Conservation (phyloP, 2,329 filamentous ascomycete genomes). For the Talaromyces sp. region DNA sequence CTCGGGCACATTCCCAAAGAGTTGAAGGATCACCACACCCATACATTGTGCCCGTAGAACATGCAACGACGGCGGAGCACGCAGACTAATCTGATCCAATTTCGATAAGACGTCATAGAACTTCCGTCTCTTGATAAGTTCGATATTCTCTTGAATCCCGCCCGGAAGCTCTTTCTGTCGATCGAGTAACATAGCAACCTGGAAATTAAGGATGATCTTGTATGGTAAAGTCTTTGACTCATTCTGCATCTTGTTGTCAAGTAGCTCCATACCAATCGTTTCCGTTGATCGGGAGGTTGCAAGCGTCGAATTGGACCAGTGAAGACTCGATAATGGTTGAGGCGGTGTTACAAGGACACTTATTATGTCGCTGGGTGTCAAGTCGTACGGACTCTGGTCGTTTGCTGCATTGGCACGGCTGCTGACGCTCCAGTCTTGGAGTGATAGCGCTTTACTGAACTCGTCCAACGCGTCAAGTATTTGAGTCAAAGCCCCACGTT, state of each 20-base stretch:
- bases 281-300: background rate
- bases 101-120: background rate
- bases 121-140: conserved; percentile 1
- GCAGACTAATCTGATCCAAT: background rate
- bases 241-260: background rate
- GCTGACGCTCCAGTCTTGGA: background rate
- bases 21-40: conserved; percentile 10
- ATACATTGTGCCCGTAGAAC: conserved; percentile 14
- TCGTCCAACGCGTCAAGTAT: background rate
- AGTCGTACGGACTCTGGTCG: background rate
- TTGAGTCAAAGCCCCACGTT: background rate
- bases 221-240: background rate
- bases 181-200: conserved; percentile 10
- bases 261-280: background rate
- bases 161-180: background rate
- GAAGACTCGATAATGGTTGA: background rate
- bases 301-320: background rate
- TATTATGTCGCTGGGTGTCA: conserved; percentile 11
- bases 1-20: conserved; percentile 10
- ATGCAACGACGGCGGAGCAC: conserved; percentile 3
- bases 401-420: background rate
- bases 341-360: background rate
- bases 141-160: background rate
- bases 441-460: background rate
- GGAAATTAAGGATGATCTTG: conserved; percentile 1